These are phyloP conservation scores for Setaria italica DNA, from an alignment of 202 grass and related monocot species.

Conservation along the genomic window DNA sequence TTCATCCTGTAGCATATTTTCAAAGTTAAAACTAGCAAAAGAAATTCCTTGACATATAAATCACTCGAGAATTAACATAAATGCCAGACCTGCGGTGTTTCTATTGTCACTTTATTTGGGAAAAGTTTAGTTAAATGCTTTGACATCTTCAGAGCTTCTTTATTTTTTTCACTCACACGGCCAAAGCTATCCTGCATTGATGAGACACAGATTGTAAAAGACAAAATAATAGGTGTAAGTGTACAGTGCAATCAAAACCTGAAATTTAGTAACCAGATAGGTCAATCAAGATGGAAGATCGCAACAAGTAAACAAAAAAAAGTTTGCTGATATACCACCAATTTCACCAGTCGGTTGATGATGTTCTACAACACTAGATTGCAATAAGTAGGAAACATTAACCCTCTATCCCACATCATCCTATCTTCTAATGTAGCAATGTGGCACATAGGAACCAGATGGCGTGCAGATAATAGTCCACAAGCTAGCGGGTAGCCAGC, in stretches of 20 bases:
- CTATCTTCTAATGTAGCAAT: slow-evolving; percentile 20
- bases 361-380: background rate
- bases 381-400: background rate
- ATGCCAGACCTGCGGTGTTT: slow-evolving; percentile 71
- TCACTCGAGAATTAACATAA: slow-evolving; percentile 37
- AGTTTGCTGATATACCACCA: too few relatives aligned
- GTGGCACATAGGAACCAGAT: background rate
- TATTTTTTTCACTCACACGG: slow-evolving; percentile 80
- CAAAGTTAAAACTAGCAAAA: slow-evolving; percentile 45
- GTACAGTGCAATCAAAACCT: background rate
- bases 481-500: background rate
- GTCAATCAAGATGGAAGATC: background rate
- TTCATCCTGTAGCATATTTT: slow-evolving; percentile 72
- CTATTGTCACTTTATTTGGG: slow-evolving; percentile 91
- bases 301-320: background rate
- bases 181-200: slow-evolving; percentile 80
- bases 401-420: background rate
- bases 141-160: slow-evolving; percentile 75
- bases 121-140: slow-evolving; percentile 91
- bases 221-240: slow-evolving; percentile 20
- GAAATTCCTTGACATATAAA: background rate
- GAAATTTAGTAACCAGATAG: slow-evolving; percentile 17
- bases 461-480: background rate
- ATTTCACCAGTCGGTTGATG: background rate
- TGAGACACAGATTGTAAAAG: slow-evolving; percentile 16